Base-by-base conservation (phyloP, 768 basidiomycete species). In the Russula olivacea region DNA sequence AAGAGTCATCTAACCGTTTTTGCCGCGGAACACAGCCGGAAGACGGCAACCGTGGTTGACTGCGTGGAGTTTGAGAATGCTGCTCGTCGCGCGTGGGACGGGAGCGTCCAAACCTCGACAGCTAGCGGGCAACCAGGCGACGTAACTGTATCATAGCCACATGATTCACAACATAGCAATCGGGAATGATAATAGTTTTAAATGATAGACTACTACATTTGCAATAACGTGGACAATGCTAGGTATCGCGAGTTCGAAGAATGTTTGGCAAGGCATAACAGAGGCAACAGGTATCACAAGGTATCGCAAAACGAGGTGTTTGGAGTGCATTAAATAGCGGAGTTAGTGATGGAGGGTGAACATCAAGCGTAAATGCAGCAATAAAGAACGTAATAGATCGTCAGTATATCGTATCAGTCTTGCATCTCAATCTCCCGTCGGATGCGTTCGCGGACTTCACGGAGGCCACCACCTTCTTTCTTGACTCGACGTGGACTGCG, bases 1-100 rank as follows among this genome's bases (percentile, higher is more conserved):
- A 84, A 80, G 71, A 89, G 86, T 66, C 91, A 93, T 73, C 71
- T 95, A 69, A 85, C 88, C 1, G 90, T 93, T 38, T 94, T 95
- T 75, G 93, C 93, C 60, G 91, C 91, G 43, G 92, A 94, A 77
- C 77, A 81, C 63, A 89, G 89, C 67, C 77, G 91, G 66, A 79
- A 72, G 61, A 81, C 89, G 66, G 89, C 87, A 15, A 78, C 69
- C 11, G 84, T 93, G 12, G 81, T 94, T 1, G 81, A 91, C 71
- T 89, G 84, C 69, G 77, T 70, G 19, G 79, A 83, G 69, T 92
- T 88, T 70, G 89, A 88, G 74, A 75, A 73, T 63, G 70, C 72
- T 41, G 76, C 77, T n/a, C 77, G 81, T 70, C 69, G 72, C 65
- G 74, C 73, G 63, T 69, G 69, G 17, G 57, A 69, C 32, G 45